phyloP scores from a whole-genome alignment of 2,329 filamentous ascomycete genomes.

The Beauveria brongniartii region DNA sequence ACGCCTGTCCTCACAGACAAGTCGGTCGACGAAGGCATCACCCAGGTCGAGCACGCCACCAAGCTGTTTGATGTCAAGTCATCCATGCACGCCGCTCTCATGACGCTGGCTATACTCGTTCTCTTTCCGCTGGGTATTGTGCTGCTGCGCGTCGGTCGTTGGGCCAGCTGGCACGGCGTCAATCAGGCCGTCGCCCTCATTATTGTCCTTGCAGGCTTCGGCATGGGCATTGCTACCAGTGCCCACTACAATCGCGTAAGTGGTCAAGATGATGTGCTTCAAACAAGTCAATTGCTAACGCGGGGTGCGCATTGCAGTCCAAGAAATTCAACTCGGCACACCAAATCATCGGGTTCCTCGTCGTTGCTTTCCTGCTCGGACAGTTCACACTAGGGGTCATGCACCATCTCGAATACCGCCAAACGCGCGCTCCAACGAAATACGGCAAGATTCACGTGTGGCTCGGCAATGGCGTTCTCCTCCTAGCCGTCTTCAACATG shows the following conservation, averaged over 20 bases:
- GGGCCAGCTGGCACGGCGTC: slow-evolving; percentile 45
- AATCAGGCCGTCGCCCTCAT: slow-evolving; percentile 43
- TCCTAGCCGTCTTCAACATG: slow-evolving; percentile 46
- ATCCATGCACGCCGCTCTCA: slow-evolving; percentile 39
- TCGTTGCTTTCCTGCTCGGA: slow-evolving; percentile 41
- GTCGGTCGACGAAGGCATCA: slow-evolving; percentile 28
- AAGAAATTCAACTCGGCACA: slow-evolving; percentile 45
- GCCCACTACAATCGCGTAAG: slow-evolving; percentile 48
- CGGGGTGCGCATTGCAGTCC: slow-evolving; percentile 29
- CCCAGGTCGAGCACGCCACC: slow-evolving; percentile 22
- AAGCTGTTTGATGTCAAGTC: slow-evolving; percentile 31
- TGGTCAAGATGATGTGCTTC: neutral
- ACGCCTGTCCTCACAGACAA: slow-evolving; percentile 31
- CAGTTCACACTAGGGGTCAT: slow-evolving; percentile 48
- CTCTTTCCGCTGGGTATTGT: slow-evolving; percentile 49
- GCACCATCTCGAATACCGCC: slow-evolving; percentile 46
- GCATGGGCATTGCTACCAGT: slow-evolving; percentile 44
- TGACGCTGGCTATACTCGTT: slow-evolving; percentile 47
- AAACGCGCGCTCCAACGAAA: slow-evolving; percentile 39
- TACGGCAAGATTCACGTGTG: slow-evolving; percentile 48
- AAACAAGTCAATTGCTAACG: slow-evolving; percentile 11
- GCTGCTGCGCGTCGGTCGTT: slow-evolving; percentile 42
- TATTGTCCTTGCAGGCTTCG: slow-evolving; percentile 40
- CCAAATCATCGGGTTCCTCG: slow-evolving; percentile 50
- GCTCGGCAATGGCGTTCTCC: slow-evolving; percentile 46